These are phyloP conservation scores for Candida arabinofermentans DNA, from an alignment of 805 yeast genomes.

Conservation along the genomic window DNA sequence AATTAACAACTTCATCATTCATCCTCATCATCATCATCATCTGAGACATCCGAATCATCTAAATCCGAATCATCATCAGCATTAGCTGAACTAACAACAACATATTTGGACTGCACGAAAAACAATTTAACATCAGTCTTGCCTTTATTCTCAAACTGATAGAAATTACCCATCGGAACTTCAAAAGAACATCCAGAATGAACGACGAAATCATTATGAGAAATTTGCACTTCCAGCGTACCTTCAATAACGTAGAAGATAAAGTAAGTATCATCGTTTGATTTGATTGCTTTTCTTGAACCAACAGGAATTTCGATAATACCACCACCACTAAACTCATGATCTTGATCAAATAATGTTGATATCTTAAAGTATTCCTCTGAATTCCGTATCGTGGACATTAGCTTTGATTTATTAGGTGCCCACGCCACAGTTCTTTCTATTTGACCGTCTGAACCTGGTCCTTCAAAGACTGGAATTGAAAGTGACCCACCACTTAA, in stretches of 20 bases:
- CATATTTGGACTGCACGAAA: slow-evolving; percentile 65
- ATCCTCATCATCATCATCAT: neutral
- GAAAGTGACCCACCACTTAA: slow-evolving; percentile 37
- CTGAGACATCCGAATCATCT: slow-evolving; percentile 4
- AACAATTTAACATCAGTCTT: slow-evolving; percentile 56
- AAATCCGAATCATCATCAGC: slow-evolving; percentile 20
- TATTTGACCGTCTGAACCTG: slow-evolving; percentile 41
- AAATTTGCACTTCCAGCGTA: slow-evolving; percentile 59
- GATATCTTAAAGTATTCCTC: slow-evolving; percentile 59
- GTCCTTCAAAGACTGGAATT: slow-evolving; percentile 47
- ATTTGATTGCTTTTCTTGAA: slow-evolving; percentile 55
- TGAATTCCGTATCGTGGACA: slow-evolving; percentile 35
- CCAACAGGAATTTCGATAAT: slow-evolving; percentile 60
- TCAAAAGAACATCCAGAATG: slow-evolving; percentile 75
- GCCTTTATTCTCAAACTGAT: slow-evolving; percentile 64
- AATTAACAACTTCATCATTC: neutral
- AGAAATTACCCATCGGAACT: slow-evolving; percentile 73
- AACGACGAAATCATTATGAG: slow-evolving; percentile 55
- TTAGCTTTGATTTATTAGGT: slow-evolving; percentile 48
- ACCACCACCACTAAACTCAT: slow-evolving; percentile 69
- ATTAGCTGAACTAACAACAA: slow-evolving; percentile 27
- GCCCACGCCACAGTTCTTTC: slow-evolving; percentile 61
- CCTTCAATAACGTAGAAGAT: slow-evolving; percentile 77
- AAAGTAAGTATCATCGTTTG: slow-evolving; percentile 64
- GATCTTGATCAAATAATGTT: slow-evolving; percentile 58